Evolutionary conservation across 78 protist genomes (phyloP).

Genomic region (Planoprotostelium fungivorum): DNA sequence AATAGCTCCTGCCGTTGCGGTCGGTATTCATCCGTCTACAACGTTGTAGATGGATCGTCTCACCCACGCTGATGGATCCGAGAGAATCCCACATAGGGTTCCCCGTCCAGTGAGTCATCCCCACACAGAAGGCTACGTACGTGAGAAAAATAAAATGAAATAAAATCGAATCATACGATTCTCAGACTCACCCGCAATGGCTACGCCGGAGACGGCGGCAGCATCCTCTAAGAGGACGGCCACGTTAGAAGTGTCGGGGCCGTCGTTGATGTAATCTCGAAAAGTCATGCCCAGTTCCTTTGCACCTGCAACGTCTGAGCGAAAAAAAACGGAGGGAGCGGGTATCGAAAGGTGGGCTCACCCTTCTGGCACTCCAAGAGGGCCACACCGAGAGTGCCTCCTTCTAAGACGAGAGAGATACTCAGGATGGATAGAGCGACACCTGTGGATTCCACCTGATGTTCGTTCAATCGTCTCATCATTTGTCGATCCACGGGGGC

Average conservation of each 20-base stretch:
- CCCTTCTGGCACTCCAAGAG: not conserved
- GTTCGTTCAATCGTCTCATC: not conserved
- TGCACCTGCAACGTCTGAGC: not conserved
- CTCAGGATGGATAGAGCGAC: not conserved
- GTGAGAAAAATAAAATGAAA: too few species aligned
- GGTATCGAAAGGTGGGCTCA: not conserved
- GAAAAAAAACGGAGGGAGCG: too few species aligned
- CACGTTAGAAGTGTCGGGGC: not conserved
- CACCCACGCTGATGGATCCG: not conserved
- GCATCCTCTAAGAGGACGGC: not conserved
- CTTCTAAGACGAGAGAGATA: not conserved
- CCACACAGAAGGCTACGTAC: not conserved
- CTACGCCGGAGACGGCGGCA: not conserved
- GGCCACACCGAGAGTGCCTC: not conserved
- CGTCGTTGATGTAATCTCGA: not conserved
- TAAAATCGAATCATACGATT: not conserved
- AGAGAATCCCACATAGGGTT: not conserved
- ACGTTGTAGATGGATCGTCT: not conserved
- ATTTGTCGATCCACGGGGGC: too few species aligned
- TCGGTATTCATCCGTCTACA: not conserved
- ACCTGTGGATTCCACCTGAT: not conserved
- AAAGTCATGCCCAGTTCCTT: not conserved
- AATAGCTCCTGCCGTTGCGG: not conserved
- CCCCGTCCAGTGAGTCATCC: not conserved
- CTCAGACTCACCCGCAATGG: not conserved